These are phyloP conservation scores for Leccinum fuscescens DNA, from an alignment of 1,284 basidiomycete species.

Conservation along the genomic window DNA sequence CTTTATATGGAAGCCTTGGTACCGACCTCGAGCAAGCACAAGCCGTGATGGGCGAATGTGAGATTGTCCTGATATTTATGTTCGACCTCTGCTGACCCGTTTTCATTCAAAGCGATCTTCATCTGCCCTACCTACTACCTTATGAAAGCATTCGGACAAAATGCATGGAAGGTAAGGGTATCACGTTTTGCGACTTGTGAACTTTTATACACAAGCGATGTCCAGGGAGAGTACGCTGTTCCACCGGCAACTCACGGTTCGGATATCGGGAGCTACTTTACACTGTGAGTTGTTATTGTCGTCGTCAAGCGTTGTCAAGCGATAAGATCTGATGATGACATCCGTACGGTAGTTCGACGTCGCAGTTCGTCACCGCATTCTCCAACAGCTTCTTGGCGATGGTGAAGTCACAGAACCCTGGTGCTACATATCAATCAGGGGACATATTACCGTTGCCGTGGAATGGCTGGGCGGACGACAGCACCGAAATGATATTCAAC, in stretches of 20 bases:
- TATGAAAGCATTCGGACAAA: conserved; percentile 12
- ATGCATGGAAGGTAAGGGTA: conserved; percentile 16
- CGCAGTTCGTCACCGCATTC: conserved; percentile 24
- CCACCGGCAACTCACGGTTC: conserved; percentile 6
- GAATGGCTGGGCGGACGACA: conserved; percentile 10
- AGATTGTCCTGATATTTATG: not conserved
- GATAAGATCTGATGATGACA: not conserved
- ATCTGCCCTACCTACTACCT: conserved; percentile 16
- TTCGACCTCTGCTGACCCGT: not conserved
- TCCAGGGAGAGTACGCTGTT: conserved; percentile 12
- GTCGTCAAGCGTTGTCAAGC: not conserved
- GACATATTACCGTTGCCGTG: conserved; percentile 20
- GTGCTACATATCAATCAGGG: conserved; percentile 12
- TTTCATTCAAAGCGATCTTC: conserved; percentile 7
- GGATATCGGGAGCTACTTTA: conserved; percentile 4
- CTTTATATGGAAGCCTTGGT: conserved; percentile 19
- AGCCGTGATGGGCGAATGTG: conserved; percentile 45
- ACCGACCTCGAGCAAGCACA: conserved; percentile 19
- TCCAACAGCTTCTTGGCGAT: conserved; percentile 25
- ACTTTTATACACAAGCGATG: not conserved
- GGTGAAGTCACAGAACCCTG: conserved; percentile 15
- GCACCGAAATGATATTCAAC: conserved; percentile 14
- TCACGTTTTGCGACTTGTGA: not conserved
- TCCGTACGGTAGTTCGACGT: conserved; percentile 13
- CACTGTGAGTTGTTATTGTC: not conserved